Evolutionary conservation across 1,139 yeast genomes (phyloP).

Genomic region (Candida sojae): DNA sequence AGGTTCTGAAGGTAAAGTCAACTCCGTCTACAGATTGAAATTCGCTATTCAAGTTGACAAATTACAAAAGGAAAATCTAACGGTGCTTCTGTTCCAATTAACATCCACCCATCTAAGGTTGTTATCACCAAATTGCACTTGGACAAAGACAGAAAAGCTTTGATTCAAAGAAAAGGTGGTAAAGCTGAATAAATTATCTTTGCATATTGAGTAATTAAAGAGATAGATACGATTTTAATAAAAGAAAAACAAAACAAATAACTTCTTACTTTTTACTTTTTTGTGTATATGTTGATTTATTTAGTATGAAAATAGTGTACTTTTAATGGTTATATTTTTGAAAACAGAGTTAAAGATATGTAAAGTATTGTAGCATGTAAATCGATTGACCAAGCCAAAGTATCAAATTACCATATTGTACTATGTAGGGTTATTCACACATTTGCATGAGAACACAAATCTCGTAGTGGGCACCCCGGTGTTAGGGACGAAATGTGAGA

Average conservation of each 20-base stretch:
- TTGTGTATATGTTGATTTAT: conserved; percentile 3
- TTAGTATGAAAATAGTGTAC: conserved; percentile 6
- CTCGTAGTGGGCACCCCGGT: too few species aligned
- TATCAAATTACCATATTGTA: too few species aligned
- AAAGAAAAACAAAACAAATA: neutral
- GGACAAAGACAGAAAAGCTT: conserved; percentile 98
- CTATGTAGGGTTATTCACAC: too few species aligned
- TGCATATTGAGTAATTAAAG: neutral
- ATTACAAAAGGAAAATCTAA: conserved; percentile 95
- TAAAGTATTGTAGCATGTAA: neutral
- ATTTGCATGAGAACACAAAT: too few species aligned
- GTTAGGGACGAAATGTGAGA: too few species aligned
- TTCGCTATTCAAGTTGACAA: conserved; percentile 96
- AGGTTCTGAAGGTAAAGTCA: conserved; percentile 99
- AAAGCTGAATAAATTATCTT: conserved; percentile 27
- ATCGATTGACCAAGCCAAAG: too few species aligned
- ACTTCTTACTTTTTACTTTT: neutral
- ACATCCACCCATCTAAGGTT: conserved; percentile 98
- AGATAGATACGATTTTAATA: neutral
- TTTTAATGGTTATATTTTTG: conserved; percentile 6
- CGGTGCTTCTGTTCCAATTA: conserved; percentile 97
- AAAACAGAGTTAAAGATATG: neutral
- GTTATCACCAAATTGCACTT: conserved; percentile 98
- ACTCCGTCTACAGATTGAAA: conserved; percentile 99
- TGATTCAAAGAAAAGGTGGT: conserved; percentile 63